Evolutionary conservation across 495 filamentous ascomycete species (phyloP).

Genomic region (Penicillium samsonianum): DNA sequence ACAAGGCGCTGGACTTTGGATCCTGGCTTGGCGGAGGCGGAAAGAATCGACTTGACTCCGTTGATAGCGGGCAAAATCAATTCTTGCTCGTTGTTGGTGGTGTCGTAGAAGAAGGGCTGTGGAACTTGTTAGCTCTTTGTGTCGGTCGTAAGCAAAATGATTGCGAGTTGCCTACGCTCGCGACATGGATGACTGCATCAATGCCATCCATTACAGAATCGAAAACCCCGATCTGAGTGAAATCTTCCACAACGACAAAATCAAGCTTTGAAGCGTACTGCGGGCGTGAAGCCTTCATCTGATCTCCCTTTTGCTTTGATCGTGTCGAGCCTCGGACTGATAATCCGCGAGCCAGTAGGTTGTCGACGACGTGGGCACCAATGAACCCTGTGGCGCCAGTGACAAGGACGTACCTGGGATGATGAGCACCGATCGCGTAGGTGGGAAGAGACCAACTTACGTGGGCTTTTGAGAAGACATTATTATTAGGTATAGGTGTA

Average conservation of each 20-base stretch:
- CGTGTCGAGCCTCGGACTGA: slow-evolving; percentile 42
- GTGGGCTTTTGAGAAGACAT: slow-evolving; percentile 9
- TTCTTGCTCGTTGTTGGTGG: slow-evolving; percentile 63
- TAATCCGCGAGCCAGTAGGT: slow-evolving; percentile 33
- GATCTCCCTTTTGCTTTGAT: slow-evolving; percentile 30
- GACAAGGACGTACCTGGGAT: slow-evolving; percentile 35
- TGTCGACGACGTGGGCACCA: slow-evolving; percentile 43
- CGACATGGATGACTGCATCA: slow-evolving; percentile 43
- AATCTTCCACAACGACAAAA: slow-evolving; percentile 42
- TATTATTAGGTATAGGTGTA: neutral
- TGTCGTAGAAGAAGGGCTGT: slow-evolving; percentile 30
- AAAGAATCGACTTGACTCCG: slow-evolving; percentile 28
- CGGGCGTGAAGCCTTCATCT: slow-evolving; percentile 34
- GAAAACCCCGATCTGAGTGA: slow-evolving; percentile 37
- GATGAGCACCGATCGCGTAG: neutral
- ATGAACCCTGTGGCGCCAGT: slow-evolving; percentile 47
- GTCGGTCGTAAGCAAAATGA: neutral
- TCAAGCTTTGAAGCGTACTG: slow-evolving; percentile 34
- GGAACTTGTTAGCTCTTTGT: neutral
- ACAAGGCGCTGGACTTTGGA: slow-evolving; percentile 68
- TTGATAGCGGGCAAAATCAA: slow-evolving; percentile 73
- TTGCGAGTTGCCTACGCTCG: slow-evolving; percentile 30
- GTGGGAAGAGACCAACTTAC: neutral
- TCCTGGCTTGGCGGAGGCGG: slow-evolving; percentile 45
- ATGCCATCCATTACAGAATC: slow-evolving; percentile 37